A percentile compares a stretch with the other conserved stretches of the same genome.
Evolutionary conservation across 192 early-diverging fungal species (phyloP).

Genomic region (Coemansia pectinata): DNA sequence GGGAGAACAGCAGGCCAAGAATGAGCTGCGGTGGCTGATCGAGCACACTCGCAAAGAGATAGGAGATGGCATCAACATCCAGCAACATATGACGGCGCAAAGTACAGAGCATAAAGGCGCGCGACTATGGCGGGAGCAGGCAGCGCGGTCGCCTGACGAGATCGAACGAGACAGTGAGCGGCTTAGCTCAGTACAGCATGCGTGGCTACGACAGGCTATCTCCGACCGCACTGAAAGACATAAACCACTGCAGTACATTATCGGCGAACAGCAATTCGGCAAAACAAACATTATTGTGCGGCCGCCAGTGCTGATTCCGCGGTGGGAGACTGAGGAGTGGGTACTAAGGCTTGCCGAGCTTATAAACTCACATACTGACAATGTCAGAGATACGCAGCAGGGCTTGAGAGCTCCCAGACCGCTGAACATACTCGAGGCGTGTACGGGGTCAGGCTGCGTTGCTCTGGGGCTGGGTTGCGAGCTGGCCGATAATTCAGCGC

Average conservation of each 20-base stretch:
- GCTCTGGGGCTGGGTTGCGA: constrained; percentile 69
- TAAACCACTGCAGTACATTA: constrained; percentile 92
- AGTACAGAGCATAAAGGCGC: constrained; percentile 4
- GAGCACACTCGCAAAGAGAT: constrained; percentile 33
- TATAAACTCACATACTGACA: constrained; percentile 31
- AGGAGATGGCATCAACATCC: constrained; percentile 4
- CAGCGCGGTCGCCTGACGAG: constrained; percentile 23
- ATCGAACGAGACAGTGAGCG: constrained; percentile 21
- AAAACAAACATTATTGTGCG: constrained; percentile 69
- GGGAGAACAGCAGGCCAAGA: constrained; percentile 41
- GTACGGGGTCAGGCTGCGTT: constrained; percentile 87
- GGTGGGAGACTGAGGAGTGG: constrained; percentile 97
- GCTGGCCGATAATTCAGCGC: constrained; percentile 46
- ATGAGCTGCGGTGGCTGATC: constrained; percentile 43
- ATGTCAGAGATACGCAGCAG: not conserved
- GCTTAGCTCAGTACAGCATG: constrained; percentile 39
- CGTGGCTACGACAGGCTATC: constrained; percentile 58
- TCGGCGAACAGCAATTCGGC: constrained; percentile 86
- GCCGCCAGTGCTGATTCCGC: constrained; percentile 83
- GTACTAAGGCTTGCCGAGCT: constrained; percentile 58
- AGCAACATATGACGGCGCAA: not conserved
- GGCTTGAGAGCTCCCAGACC: not conserved
- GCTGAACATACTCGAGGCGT: constrained; percentile 79
- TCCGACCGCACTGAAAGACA: constrained; percentile 60
- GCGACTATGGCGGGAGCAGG: constrained; percentile 48